A percentile compares a stretch with the other conserved stretches of the same genome.
These are phyloP conservation scores for Blepharisma stoltei DNA, from an alignment of 73 alveolate genomes.

Conservation along the genomic window DNA sequence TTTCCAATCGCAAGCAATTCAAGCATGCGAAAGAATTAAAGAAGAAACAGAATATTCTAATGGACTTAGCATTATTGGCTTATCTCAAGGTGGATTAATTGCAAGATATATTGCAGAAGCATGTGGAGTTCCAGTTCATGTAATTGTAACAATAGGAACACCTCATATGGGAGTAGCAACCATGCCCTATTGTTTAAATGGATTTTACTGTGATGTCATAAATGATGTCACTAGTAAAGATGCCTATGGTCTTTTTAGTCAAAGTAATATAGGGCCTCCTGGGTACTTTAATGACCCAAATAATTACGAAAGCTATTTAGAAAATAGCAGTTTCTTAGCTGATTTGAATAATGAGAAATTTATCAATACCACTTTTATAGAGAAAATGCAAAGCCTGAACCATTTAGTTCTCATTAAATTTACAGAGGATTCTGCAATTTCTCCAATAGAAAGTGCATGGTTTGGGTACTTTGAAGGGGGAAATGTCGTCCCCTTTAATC, in stretches of 20 bases:
- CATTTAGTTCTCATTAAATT: slow-evolving; percentile 68
- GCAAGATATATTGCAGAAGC: slow-evolving; percentile 85
- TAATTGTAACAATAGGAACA: slow-evolving; percentile 74
- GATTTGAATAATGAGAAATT: slow-evolving; percentile 58
- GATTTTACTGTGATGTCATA: slow-evolving; percentile 71
- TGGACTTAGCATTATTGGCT: slow-evolving; percentile 74
- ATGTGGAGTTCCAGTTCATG: slow-evolving; percentile 68
- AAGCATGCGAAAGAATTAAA: slow-evolving; percentile 68
- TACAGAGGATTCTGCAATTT: slow-evolving; percentile 73
- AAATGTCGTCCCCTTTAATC: slow-evolving; percentile 56
- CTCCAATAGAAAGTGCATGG: slow-evolving; percentile 77
- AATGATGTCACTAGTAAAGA: slow-evolving; percentile 59
- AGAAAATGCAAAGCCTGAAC: slow-evolving; percentile 53
- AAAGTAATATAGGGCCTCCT: slow-evolving; percentile 78
- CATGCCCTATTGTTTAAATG: slow-evolving; percentile 73
- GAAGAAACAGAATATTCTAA: slow-evolving; percentile 56
- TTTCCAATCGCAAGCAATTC: slow-evolving; percentile 69
- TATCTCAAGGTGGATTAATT: slow-evolving; percentile 87
- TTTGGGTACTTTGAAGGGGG: slow-evolving; percentile 56
- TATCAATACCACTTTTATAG: slow-evolving; percentile 44
- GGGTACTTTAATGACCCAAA: slow-evolving; percentile 85
- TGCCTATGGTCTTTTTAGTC: slow-evolving; percentile 57
- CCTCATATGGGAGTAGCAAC: slow-evolving; percentile 84
- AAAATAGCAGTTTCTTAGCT: slow-evolving; percentile 66
- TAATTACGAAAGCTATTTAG: slow-evolving; percentile 54